These are phyloP conservation scores for Obelidium mucronatum DNA, from an alignment of 192 early-diverging fungal species.

Conservation along the genomic window DNA sequence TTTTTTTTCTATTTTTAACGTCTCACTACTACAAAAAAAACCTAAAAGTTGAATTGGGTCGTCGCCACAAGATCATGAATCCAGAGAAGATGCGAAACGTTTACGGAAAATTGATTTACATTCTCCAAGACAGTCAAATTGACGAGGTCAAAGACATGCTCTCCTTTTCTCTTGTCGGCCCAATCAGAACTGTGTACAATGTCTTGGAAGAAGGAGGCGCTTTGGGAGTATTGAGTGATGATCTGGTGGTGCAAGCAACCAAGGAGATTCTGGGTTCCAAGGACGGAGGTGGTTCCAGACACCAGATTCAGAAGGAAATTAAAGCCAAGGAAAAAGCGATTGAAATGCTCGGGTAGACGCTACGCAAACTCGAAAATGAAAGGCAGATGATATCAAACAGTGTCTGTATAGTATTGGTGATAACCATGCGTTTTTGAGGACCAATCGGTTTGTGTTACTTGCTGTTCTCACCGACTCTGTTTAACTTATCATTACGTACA, in stretches of 20 bases:
- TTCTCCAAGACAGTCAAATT: conserved; percentile 72
- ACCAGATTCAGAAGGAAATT: conserved; percentile 78
- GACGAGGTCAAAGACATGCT: conserved; percentile 73
- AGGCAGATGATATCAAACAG: conserved; percentile 65
- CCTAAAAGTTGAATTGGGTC: conserved; percentile 53
- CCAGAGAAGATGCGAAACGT: conserved; percentile 96
- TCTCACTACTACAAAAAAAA: background rate
- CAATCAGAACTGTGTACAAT: conserved; percentile 90
- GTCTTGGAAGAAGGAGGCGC: conserved; percentile 74
- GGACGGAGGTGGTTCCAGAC: conserved; percentile 38
- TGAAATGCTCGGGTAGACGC: conserved; percentile 80
- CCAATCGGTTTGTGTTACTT: conserved; percentile 39
- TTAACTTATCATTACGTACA: background rate
- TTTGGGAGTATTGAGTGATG: conserved; percentile 77
- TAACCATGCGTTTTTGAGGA: conserved; percentile 91
- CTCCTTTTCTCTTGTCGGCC: conserved; percentile 77
- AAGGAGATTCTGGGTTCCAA: conserved; percentile 57
- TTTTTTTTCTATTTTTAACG: conserved; percentile 8
- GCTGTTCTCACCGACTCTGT: conserved; percentile 56
- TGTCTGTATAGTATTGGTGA: conserved; percentile 98
- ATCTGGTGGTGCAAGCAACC: conserved; percentile 75
- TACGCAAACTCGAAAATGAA: conserved; percentile 72
- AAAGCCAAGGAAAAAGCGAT: conserved; percentile 91
- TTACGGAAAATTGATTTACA: conserved; percentile 96
- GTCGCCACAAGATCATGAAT: conserved; percentile 67